Evolutionary conservation across 2,329 filamentous ascomycete species (phyloP).

Genomic region (Epichloe coenophiala): DNA sequence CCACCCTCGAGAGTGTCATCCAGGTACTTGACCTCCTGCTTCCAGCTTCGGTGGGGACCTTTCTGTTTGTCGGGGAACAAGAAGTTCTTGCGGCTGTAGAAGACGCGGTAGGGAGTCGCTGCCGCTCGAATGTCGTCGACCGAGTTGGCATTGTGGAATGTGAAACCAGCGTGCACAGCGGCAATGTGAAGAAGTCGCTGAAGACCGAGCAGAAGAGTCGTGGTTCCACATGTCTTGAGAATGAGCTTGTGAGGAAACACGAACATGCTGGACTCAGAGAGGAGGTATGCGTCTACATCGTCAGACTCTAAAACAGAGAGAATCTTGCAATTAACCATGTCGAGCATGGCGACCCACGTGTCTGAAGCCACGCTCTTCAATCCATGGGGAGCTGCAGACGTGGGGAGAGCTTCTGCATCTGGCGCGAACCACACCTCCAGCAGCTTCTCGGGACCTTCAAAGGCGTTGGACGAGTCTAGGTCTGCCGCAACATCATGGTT

Average conservation of each 20-base stretch:
- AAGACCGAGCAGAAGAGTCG: conserved; percentile 78
- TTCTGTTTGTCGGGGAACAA: conserved; percentile 89
- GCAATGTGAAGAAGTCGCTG: conserved; percentile 89
- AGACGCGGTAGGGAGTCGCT: conserved; percentile 91
- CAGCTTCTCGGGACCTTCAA: conserved; percentile 96
- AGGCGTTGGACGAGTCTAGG: conserved; percentile 89
- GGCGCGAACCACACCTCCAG: conserved; percentile 97
- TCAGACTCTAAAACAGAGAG: conserved; percentile 88
- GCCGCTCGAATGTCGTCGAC: conserved; percentile 56
- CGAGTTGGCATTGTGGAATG: conserved; percentile 57
- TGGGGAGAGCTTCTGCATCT: conserved; percentile 58
- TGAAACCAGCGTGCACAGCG: conserved; percentile 76
- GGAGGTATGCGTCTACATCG: conserved; percentile 86
- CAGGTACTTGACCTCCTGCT: conserved; percentile 83
- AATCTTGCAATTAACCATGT: conserved; percentile 97
- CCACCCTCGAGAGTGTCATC: conserved; percentile 85
- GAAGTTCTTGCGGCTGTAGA: conserved; percentile 98
- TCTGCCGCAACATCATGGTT: conserved; percentile 90
- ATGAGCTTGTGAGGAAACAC: conserved; percentile 99
- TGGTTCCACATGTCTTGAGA: conserved; percentile 95
- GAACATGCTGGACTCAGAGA: conserved; percentile 99
- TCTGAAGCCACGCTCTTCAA: conserved; percentile 76
- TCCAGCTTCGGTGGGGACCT: conserved; percentile 93
- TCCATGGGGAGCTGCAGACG: conserved; percentile 57
- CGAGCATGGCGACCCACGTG: conserved; percentile 91